Percentiles rank a stretch among this genome's conserved stretches.
Evolutionary conservation across 352 stramenopile genomes (phyloP).

Genomic region (Phytopythium ostracodes): DNA sequence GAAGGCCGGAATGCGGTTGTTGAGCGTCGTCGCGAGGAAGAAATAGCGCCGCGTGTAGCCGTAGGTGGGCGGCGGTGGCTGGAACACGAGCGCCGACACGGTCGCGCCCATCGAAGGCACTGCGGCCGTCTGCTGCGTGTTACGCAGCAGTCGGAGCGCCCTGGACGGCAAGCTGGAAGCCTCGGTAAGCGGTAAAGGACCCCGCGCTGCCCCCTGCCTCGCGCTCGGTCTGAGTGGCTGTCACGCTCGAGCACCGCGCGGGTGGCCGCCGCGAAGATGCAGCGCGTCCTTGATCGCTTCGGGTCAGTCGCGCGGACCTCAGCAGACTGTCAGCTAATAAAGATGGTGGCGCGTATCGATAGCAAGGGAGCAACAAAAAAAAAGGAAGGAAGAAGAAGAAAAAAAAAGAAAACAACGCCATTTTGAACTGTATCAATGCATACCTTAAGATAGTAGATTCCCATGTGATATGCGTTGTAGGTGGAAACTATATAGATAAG

Average conservation of each 20-base stretch:
- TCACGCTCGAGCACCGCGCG: not conserved
- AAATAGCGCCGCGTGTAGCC: slow-evolving; percentile 87
- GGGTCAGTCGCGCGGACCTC: no score
- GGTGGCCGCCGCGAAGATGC: not conserved
- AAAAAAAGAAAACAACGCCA: not conserved
- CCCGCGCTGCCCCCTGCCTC: not conserved
- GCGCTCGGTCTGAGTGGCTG: not conserved
- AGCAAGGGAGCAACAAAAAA: not conserved
- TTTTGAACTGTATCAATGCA: not conserved
- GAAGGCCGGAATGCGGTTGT: slow-evolving; percentile 92
- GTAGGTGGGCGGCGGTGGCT: slow-evolving; percentile 79
- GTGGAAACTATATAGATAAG: not conserved
- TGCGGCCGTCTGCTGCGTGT: no score
- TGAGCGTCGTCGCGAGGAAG: slow-evolving; percentile 88
- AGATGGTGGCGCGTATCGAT: not conserved
- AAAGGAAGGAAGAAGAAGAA: not conserved
- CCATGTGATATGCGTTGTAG: not conserved
- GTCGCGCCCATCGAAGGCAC: slow-evolving; percentile 56
- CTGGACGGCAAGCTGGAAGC: no score
- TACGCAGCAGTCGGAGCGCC: no score
- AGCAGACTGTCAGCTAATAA: not conserved
- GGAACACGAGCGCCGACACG: slow-evolving; percentile 86
- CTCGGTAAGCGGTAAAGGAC: no score
- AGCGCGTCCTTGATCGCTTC: not conserved
- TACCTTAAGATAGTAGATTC: not conserved